Conservation (phyloP, 208 protist genomes). For the Trypanosoma lewisi region DNA sequence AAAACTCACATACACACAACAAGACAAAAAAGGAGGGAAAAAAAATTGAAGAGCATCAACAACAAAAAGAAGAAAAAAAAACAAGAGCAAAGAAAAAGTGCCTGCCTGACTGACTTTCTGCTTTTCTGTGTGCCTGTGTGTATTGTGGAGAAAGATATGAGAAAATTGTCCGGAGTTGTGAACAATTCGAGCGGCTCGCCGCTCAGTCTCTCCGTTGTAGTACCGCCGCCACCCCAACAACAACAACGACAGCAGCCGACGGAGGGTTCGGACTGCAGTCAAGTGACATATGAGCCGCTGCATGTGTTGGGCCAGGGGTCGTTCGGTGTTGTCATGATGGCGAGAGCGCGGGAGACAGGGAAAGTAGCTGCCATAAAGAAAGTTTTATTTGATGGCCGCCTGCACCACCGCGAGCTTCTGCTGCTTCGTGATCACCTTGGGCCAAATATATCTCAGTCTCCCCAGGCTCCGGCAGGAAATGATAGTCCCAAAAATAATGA, state of each 20-base stretch:
- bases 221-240: too few relatives aligned
- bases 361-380: slow-evolving; percentile 97
- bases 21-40: too few relatives aligned
- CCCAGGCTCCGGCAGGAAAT: neutral
- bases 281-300: slow-evolving; percentile 56
- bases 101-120: too few relatives aligned
- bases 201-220: neutral
- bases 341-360: slow-evolving; percentile 71
- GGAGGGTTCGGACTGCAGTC: neutral
- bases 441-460: neutral
- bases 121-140: too few relatives aligned
- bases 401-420: slow-evolving; percentile 97
- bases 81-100: neutral
- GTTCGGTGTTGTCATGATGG: slow-evolving; percentile 97
- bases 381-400: slow-evolving; percentile 95
- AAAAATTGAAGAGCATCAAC: too few relatives aligned
- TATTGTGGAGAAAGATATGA: neutral
- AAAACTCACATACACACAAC: too few relatives aligned
- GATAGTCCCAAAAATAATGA: neutral
- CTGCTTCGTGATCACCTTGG: slow-evolving; percentile 92
- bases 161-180: neutral
- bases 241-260: neutral
- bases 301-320: slow-evolving; percentile 94
- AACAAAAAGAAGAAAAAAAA: too few relatives aligned
- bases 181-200: neutral